Base-by-base conservation (phyloP, 345 rosid genomes). In the Linum trigynum region DNA sequence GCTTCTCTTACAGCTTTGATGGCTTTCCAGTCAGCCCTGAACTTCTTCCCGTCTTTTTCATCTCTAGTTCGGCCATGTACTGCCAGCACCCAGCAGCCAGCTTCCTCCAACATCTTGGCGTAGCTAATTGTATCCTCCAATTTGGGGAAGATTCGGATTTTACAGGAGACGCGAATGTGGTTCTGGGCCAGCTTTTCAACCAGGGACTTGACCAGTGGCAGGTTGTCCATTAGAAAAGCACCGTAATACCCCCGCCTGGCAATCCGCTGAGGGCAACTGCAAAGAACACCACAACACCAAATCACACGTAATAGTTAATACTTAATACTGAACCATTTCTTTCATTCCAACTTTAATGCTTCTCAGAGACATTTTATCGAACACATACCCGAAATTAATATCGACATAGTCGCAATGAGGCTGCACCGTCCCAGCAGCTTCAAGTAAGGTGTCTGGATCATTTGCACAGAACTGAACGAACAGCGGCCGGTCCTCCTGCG, bases 401-500 rank as follows among this genome's bases (percentile, higher is more conserved):
- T 94, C 99, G 48, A 94, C 87, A 74, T 90, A 94, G 75, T 94
- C 99, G 39, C 96, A 94, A 65, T 75, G 74, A 67, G 92, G 78
- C 55, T 86, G 90, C 57, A 90, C 99, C 72, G 82, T 80, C 71
- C 74, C 71, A 5, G 97, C 97, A 75, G 99, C 99, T 69, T 84
- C 86, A 67, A 94, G 74, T 23, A 94, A 63, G 2, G 60, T 76
- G 65, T 85, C 89, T 16, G 96, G 99, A 74, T 94, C 95, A 77
- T 94, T 94, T 40, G 89, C 97, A 75, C 99, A 90, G 74, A 94
- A 94, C 75, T 94, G 99, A 58, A 94, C 99, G 74, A 88, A 86
- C 61, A 94, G 78, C 0, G 97, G 99, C 8, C 99, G 90, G 67
- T 89, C 98, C 76, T 88, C 99, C 97, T 94, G 84, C 82, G 73